A percentile compares a stretch with the other conserved stretches of the same genome.
Evolutionary conservation across 2,329 filamentous ascomycete genomes (phyloP).

Genomic region (Claviceps purpurea): DNA sequence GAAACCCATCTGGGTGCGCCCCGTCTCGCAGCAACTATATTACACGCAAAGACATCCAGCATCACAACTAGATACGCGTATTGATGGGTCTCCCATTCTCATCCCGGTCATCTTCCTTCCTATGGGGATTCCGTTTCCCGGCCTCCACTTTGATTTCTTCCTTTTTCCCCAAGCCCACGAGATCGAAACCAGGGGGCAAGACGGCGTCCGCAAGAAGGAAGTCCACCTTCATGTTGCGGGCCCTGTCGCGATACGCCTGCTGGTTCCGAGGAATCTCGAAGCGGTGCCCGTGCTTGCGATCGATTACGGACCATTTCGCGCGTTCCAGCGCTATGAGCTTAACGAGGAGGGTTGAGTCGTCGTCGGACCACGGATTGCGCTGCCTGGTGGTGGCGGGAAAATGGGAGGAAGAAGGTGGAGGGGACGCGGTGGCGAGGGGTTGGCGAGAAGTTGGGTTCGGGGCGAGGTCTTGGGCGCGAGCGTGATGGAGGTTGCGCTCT

Average conservation of each 20-base stretch:
- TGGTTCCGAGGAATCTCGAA: slow-evolving; percentile 36
- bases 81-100: slow-evolving; percentile 24
- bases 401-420: not conserved
- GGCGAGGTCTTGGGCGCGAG: not conserved
- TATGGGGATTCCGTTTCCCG: slow-evolving; percentile 34
- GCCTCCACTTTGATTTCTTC: slow-evolving; percentile 28
- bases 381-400: slow-evolving; percentile 6
- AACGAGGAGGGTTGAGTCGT: slow-evolving; percentile 29
- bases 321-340: slow-evolving; percentile 21
- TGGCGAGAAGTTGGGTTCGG: not conserved
- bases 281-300: slow-evolving; percentile 14
- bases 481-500: not conserved
- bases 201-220: slow-evolving; percentile 30
- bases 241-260: slow-evolving; percentile 44
- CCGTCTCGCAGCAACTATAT: too few relatives aligned
- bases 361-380: slow-evolving; percentile 27
- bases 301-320: slow-evolving; percentile 20
- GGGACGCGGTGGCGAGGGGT: not conserved
- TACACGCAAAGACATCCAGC: not conserved
- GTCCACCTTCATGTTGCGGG: slow-evolving; percentile 42
- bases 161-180: slow-evolving; percentile 35
- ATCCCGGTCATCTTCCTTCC: slow-evolving; percentile 33
- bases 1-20: too few relatives aligned
- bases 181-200: slow-evolving; percentile 36
- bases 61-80: slow-evolving; percentile 13